Base-by-base conservation (phyloP, 768 basidiomycete species). In the Tricholoma sp. region DNA sequence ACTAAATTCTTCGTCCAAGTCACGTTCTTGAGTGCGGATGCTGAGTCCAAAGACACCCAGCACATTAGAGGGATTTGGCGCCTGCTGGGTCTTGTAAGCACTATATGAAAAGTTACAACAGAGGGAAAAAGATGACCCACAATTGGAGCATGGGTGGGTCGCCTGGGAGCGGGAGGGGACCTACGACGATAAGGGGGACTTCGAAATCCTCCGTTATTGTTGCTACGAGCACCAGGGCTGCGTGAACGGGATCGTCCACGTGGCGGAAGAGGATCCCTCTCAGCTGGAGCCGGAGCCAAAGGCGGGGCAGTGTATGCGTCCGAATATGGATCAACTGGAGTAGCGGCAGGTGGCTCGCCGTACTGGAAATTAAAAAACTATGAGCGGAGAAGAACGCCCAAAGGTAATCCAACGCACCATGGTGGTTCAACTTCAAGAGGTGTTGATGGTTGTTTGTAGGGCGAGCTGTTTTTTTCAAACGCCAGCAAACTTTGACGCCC, bases 1-100 rank as follows among this genome's bases (percentile, higher is more conserved):
- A 63, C 77, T 83, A 63, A 99, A 98, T 71, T 97, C 94, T 61
- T 96, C 91, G 61, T 98, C 93, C 49, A 99, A 76, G 68, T 98
- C 96, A 41, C 90, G 83, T 68, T 99, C 96, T 54, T 86, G 82
- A 3, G 96, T 98, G 54, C 95, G 84, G 55, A 99, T 96, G 64
- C 93, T 95, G 41, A 98, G 75, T n/a, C 96, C 96, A 62, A 98
- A 99, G n/a, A 98, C 94, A 56, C 96, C 96, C 59, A 99, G 80
- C 32, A 96, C 94, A 58, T 80, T 86, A 63, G 89, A 88, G 18
- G 94, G 90, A 70, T 87, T 88, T 50, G 92, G 91, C 63, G 88
- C 89, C 90, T 92, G 81, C 77, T 78, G 70, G 60, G 68, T 66
- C 42, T 61, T 56, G 69, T 81, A 59, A 80, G 74, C 55, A 70